Percentiles rank a stretch among this genome's conserved stretches.
These are phyloP conservation scores for Vaccinium macrocarpon DNA, from an alignment of 148 eudicot species.

Conservation along the genomic window DNA sequence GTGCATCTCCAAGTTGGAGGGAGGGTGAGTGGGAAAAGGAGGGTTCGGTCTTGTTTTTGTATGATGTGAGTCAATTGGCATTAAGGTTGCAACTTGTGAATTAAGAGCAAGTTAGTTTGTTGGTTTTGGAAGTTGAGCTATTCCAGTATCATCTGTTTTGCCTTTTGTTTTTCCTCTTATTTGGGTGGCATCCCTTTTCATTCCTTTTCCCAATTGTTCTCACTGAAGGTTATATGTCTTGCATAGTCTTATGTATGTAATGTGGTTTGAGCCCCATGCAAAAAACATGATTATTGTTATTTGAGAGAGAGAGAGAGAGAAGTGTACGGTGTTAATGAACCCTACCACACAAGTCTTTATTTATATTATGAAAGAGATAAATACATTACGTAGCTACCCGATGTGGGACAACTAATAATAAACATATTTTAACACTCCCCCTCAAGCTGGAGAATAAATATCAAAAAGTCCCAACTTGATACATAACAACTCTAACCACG, in stretches of 20 bases:
- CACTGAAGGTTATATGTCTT: neutral
- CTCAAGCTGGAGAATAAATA: too few species aligned
- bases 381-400: too few species aligned
- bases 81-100: neutral
- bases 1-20: neutral
- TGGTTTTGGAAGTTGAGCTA: neutral
- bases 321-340: too few species aligned
- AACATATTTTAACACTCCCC: too few species aligned
- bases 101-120: neutral
- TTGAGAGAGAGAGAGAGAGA: too few species aligned
- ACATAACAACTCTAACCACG: too few species aligned
- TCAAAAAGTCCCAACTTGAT: too few species aligned
- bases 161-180: neutral
- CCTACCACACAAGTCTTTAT: too few species aligned
- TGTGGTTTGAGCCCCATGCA: constrained; percentile 5
- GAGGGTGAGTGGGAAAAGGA: neutral
- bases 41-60: neutral
- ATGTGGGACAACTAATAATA: too few species aligned
- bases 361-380: too few species aligned
- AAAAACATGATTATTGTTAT: neutral
- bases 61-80: neutral
- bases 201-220: neutral
- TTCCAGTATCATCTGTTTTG: neutral
- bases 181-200: neutral
- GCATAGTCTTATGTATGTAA: neutral